Base-by-base conservation (phyloP, 2,329 filamentous ascomycete genomes). In the Moelleriella libera region DNA sequence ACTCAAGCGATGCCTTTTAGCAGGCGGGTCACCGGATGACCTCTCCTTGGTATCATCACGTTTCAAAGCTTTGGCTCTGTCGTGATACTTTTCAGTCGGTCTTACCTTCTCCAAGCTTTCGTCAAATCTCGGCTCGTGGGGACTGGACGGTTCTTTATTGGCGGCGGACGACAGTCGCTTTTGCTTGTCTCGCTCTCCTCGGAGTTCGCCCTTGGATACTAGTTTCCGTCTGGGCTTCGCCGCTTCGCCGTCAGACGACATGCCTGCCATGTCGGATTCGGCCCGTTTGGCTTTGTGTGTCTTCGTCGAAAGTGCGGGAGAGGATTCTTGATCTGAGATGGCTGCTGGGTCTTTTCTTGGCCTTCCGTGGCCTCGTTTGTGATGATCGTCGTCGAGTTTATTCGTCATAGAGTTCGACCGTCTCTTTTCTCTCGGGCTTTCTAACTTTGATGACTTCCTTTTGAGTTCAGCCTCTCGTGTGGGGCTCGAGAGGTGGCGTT, bases 141-240 rank as follows among this genome's bases (percentile, higher is more conserved):
- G 75, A 47, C 76, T 78, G 5, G 71, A 64, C 1, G 71, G 67
- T 40, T 78, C 75, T 52, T 75, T 74, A 30, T 71, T 21, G 21
- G 21, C 21, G 21, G 21, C 51, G 3, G 68, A 68, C 6, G 47
- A 41, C 14, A 30, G 42, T 14, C 78, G 74, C 14, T 77, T 68
- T 52, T 79, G 74, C 58, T 74, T 75, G 47, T 78, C 73, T 14
- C 74, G 68, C 55, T 79, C 75, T 8, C 74, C 75, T 51, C 78
- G 76, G 40, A 81, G 61, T 48, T 82, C 79, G 46, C 72, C 74
- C 37, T 79, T 79, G 1, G 79, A 82, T 21, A 83, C 69, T 9
- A 83, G 68, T 56, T 82, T 83, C 40, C 77, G 69, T 29, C 79
- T 66, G 2, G 78, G 78, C 56, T 82, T 83, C 28, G 68, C 59